A percentile compares a stretch with the other conserved stretches of the same genome.
phyloP scores from a whole-genome alignment of 345 rosid species.

The Mallotus nudiflorus region DNA sequence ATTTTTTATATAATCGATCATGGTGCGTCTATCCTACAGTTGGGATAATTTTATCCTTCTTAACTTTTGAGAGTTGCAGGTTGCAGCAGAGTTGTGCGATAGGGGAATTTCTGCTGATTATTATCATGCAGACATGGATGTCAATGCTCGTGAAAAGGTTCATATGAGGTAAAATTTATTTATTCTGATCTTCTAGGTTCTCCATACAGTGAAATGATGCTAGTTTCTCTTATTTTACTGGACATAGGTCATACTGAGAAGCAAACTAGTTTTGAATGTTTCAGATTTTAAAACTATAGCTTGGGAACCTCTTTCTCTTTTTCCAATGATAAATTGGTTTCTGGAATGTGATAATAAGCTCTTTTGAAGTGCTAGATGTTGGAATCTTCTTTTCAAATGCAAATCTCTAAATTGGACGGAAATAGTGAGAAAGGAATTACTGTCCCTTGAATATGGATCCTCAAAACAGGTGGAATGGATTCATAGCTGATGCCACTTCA shows the following conservation, averaged over 20 bases:
- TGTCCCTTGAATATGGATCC: too few species aligned
- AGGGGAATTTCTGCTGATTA: slow-evolving; percentile 80
- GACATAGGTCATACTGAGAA: neutral
- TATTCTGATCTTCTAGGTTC: slow-evolving; percentile 6
- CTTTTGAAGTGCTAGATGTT: too few species aligned
- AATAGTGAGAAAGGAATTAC: too few species aligned
- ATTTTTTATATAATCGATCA: neutral
- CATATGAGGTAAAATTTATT: slow-evolving; percentile 59
- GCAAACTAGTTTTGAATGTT: neutral
- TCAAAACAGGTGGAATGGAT: too few species aligned
- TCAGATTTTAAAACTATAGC: neutral
- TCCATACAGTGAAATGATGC: neutral
- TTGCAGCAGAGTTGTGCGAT: slow-evolving; percentile 69
- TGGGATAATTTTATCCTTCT: slow-evolving; percentile 7
- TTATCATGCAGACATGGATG: slow-evolving; percentile 98
- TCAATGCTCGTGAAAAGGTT: slow-evolving; percentile 75
- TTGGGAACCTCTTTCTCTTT: neutral
- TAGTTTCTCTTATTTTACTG: neutral
- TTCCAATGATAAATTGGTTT: too few species aligned
- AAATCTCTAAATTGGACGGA: too few species aligned
- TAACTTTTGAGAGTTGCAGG: slow-evolving; percentile 48
- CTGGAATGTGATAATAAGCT: too few species aligned
- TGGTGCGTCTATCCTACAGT: neutral
- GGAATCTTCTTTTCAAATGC: too few species aligned
- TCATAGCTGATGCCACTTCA: too few species aligned